Evolutionary conservation across 306 rosid species (phyloP).

Genomic region (Quercus aquifolioides): DNA sequence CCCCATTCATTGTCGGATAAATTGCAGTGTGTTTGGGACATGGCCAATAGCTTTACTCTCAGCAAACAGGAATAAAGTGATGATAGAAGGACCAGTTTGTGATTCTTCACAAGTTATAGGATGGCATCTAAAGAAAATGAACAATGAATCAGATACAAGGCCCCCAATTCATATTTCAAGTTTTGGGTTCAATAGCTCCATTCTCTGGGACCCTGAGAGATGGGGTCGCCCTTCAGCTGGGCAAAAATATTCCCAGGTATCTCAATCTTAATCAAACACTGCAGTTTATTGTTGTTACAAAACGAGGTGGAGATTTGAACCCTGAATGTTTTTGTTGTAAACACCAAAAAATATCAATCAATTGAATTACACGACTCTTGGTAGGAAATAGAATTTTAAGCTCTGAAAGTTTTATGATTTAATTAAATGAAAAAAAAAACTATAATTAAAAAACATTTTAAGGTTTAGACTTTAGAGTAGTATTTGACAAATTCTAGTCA

Average conservation of each 20-base stretch:
- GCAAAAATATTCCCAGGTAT: constrained; percentile 83
- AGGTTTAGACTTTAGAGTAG: too few relatives aligned
- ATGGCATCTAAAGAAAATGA: constrained; percentile 75
- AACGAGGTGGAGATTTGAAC: fast-evolving
- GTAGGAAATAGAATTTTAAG: too few relatives aligned
- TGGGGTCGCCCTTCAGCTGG: constrained; percentile 95
- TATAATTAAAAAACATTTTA: too few relatives aligned
- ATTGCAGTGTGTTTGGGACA: constrained; percentile 78
- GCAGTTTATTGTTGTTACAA: too few relatives aligned
- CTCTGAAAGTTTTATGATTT: too few relatives aligned
- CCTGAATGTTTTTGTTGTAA: too few relatives aligned
- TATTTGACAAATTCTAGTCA: too few relatives aligned
- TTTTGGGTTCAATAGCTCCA: constrained; percentile 90
- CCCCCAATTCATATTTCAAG: constrained; percentile 79
- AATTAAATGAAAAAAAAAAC: too few relatives aligned
- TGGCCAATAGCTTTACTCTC: constrained; percentile 80
- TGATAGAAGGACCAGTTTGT: constrained; percentile 87
- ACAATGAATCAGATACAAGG: constrained; percentile 50
- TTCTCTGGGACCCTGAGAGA: constrained; percentile 95
- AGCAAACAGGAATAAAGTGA: constrained; percentile 64
- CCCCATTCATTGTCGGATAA: neutral
- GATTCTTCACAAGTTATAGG: constrained; percentile 89
- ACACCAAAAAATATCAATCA: fast-evolving
- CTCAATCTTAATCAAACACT: neutral
- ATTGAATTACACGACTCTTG: too few relatives aligned